These are phyloP conservation scores for Apophysomyces trapeziformis DNA, from an alignment of 371 early-diverging fungal genomes.

Conservation along the genomic window DNA sequence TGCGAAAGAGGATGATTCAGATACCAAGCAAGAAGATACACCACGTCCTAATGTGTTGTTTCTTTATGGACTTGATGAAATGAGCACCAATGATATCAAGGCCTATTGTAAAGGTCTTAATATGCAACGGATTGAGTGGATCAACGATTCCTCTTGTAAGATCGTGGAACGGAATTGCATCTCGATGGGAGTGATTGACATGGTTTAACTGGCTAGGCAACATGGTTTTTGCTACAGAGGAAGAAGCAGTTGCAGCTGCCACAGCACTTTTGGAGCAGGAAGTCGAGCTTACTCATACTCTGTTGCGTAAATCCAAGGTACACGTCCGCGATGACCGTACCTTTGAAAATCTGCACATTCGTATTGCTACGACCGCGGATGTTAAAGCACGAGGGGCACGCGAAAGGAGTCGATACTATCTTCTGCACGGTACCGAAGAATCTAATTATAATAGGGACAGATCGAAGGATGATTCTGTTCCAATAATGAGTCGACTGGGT, in stretches of 20 bases:
- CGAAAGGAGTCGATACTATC: conserved; percentile 56
- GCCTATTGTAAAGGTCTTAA: conserved; percentile 44
- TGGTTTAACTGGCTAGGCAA: conserved; percentile 37
- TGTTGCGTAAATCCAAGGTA: conserved; percentile 34
- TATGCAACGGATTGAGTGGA: conserved; percentile 60
- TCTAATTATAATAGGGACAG: neutral
- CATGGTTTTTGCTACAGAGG: conserved; percentile 30
- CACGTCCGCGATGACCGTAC: conserved; percentile 17
- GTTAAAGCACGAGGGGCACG: conserved; percentile 55
- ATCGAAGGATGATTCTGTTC: neutral
- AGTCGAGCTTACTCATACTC: conserved; percentile 25
- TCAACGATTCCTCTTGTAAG: conserved; percentile 61
- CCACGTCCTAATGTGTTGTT: conserved; percentile 43
- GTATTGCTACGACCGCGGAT: conserved; percentile 55
- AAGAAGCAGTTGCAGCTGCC: conserved; percentile 42
- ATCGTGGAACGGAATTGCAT: neutral
- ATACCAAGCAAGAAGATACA: neutral
- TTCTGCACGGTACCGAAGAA: conserved; percentile 48
- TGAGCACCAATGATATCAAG: conserved; percentile 60
- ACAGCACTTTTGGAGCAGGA: conserved; percentile 31
- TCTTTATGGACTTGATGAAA: conserved; percentile 56
- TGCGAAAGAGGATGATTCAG: neutral
- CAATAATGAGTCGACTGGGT: conserved; percentile 16
- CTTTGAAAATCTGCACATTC: conserved; percentile 32
- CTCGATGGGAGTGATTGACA: neutral